phyloP scores from a whole-genome alignment of 2,329 filamentous ascomycete genomes.

The Claviceps sp. region DNA sequence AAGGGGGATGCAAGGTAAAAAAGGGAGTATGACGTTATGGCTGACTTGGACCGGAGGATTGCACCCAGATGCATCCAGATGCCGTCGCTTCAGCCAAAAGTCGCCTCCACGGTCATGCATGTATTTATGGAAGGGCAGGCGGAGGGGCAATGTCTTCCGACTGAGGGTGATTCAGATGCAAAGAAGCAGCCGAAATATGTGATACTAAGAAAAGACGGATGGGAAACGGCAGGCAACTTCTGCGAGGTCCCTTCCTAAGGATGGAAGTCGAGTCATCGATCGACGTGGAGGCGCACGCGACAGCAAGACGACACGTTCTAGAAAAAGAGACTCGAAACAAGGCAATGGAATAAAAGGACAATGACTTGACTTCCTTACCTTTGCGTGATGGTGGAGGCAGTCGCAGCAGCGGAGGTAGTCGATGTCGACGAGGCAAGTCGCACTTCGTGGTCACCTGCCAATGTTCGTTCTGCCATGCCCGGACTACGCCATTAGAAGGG shows the following conservation, averaged over 20 bases:
- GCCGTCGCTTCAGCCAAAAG: not conserved
- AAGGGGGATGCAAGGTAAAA: not conserved
- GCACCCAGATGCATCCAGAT: too few relatives aligned
- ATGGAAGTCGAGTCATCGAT: constrained; percentile 1
- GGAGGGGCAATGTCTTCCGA: not conserved
- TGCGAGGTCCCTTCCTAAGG: not conserved
- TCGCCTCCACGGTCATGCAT: not conserved
- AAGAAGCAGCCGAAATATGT: not conserved
- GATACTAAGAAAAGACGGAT: not conserved
- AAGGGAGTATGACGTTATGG: not conserved
- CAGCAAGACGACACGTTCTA: not conserved
- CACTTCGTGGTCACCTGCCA: constrained; percentile 42
- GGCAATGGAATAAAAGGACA: not conserved
- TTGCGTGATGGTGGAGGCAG: constrained; percentile 13
- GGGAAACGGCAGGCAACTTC: not conserved
- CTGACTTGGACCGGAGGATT: not conserved
- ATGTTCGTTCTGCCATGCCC: constrained; percentile 52
- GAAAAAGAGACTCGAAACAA: not conserved
- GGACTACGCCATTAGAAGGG: constrained; percentile 51
- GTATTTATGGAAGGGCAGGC: not conserved
- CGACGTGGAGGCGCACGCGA: not conserved
- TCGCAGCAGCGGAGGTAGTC: constrained; percentile 17
- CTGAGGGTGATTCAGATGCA: not conserved
- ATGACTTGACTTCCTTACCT: constrained; percentile 10
- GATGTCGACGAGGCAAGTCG: constrained; percentile 32